phyloP scores from a whole-genome alignment of 73 alveolate species.

The Durusdinium trenchii region DNA sequence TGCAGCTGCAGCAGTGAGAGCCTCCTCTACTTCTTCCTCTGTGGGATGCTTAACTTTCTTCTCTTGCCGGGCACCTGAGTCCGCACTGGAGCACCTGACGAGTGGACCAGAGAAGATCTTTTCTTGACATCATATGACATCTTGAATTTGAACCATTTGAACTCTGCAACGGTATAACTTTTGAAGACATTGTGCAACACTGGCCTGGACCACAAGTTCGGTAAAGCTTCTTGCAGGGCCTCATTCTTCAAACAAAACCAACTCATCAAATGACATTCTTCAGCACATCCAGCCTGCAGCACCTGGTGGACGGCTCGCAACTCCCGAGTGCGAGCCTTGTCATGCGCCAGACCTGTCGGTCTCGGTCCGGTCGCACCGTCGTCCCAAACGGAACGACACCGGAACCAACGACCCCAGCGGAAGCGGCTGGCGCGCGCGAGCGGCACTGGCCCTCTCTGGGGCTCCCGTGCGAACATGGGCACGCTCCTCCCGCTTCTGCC shows the following conservation, averaged over 20 bases:
- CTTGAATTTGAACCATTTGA: too few relatives aligned
- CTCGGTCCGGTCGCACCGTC: too few relatives aligned
- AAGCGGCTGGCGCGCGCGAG: not conserved
- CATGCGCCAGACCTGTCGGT: constrained; percentile 76
- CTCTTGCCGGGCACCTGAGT: not conserved
- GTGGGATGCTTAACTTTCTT: constrained; percentile 6
- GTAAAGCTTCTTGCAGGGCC: constrained; percentile 57
- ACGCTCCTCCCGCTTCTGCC: constrained; percentile 58
- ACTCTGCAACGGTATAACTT: too few relatives aligned
- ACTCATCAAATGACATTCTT: not conserved
- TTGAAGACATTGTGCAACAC: too few relatives aligned
- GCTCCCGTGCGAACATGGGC: constrained; percentile 20
- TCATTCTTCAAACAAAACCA: not conserved
- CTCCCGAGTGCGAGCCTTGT: constrained; percentile 73
- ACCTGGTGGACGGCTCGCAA: constrained; percentile 55
- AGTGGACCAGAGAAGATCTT: too few relatives aligned
- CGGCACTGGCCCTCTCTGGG: not conserved
- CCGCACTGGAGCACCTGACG: too few relatives aligned
- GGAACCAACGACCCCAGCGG: not conserved
- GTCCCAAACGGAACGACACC: too few relatives aligned
- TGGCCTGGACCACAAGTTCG: too few relatives aligned
- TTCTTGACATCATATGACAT: too few relatives aligned
- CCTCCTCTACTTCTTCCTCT: constrained; percentile 32
- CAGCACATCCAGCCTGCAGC: constrained; percentile 26
- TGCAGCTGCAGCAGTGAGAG: not conserved